These are phyloP conservation scores for Aspergillus sp. DNA, from an alignment of 2,329 filamentous ascomycete genomes.

Conservation along the genomic window DNA sequence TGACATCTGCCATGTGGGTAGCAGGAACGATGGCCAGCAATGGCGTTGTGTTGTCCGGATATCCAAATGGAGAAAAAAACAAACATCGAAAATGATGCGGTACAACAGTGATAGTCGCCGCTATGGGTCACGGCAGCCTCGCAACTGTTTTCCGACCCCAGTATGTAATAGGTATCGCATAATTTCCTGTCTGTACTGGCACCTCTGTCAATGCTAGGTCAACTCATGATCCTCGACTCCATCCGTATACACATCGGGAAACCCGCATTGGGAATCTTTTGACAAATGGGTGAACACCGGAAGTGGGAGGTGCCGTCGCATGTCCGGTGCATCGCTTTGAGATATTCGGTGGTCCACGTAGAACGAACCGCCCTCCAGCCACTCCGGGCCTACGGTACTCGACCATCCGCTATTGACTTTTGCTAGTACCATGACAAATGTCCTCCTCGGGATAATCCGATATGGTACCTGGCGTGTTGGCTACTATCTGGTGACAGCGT, in stretches of 20 bases:
- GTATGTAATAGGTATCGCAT: not conserved
- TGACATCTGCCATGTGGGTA: constrained; percentile 8
- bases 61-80: not conserved
- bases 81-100: not conserved
- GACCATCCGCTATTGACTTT: not conserved
- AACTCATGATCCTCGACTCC: not conserved
- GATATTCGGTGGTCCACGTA: constrained; percentile 4
- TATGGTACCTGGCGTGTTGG: constrained; percentile 1
- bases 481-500: constrained; percentile 4
- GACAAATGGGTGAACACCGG: not conserved
- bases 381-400: not conserved
- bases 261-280: not conserved
- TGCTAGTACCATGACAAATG: not conserved
- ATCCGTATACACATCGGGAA: not conserved
- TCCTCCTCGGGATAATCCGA: not conserved
- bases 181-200: not conserved
- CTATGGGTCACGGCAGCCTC: not conserved
- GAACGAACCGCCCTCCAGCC: not conserved
- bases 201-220: not conserved
- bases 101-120: not conserved
- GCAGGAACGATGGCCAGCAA: constrained; percentile 3
- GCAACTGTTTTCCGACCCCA: constrained; percentile 11
- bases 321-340: not conserved
- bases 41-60: not conserved
- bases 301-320: constrained; percentile 2